Evolutionary conservation across 176 grass and related monocot species (phyloP).

Genomic region (Dendrocalamus sinicus): DNA sequence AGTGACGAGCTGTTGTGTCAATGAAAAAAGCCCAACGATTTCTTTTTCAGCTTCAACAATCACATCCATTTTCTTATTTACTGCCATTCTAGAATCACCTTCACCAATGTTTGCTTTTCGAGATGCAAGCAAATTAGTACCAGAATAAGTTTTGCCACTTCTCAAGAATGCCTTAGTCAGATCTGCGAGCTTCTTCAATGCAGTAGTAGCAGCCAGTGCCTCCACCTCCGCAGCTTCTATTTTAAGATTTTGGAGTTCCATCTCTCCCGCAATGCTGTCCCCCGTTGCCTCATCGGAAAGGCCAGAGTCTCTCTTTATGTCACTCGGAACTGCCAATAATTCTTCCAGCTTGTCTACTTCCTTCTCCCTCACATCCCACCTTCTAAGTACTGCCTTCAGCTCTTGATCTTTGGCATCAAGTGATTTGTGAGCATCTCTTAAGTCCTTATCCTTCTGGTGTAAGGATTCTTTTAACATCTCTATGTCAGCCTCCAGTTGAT

Average conservation of each 20-base stretch:
- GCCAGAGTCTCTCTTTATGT: conserved; percentile 14
- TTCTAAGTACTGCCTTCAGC: conserved; percentile 50
- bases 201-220: conserved; percentile 53
- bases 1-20: conserved; percentile 56
- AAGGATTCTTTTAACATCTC: conserved; percentile 59
- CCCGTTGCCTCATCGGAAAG: conserved; percentile 28
- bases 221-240: conserved; percentile 43
- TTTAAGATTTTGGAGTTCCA: conserved; percentile 29
- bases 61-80: conserved; percentile 14
- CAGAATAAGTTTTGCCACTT: conserved; percentile 32
- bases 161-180: conserved; percentile 49
- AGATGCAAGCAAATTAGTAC: conserved; percentile 29
- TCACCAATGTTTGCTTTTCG: neutral
- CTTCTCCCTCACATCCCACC: conserved; percentile 45
- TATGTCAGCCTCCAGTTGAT: conserved; percentile 66
- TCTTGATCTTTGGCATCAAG: conserved; percentile 63
- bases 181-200: conserved; percentile 49
- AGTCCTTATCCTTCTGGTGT: conserved; percentile 53
- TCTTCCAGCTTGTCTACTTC: conserved; percentile 52
- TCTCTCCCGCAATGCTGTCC: conserved; percentile 5
- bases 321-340: conserved; percentile 36
- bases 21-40: conserved; percentile 51
- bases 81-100: conserved; percentile 11
- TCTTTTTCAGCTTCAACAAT: conserved; percentile 62
- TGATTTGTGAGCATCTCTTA: conserved; percentile 46